Conservation (phyloP, 163 green algal genomes). For the Trebouxiophyceae sp. region DNA sequence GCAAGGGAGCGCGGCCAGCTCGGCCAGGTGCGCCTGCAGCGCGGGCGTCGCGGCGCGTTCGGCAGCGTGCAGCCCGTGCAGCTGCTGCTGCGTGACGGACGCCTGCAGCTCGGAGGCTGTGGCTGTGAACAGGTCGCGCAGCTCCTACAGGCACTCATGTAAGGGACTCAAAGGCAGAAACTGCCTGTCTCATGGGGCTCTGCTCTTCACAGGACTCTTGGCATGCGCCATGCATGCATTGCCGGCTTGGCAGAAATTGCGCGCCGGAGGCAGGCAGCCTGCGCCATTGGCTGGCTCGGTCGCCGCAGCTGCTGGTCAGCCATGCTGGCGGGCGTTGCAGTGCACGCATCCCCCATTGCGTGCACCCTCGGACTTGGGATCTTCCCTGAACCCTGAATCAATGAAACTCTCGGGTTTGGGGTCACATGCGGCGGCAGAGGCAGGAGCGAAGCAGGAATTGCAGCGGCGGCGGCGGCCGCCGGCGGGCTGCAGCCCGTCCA, state of each 20-base stretch:
- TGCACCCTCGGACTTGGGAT: too few relatives aligned
- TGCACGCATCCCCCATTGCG: too few relatives aligned
- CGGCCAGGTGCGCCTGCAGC: slow-evolving; percentile 34
- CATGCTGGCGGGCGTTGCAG: neutral
- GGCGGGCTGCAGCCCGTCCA: neutral
- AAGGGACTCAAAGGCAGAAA: too few relatives aligned
- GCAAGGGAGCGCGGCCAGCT: neutral
- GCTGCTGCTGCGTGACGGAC: slow-evolving; percentile 59
- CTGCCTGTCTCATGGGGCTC: neutral
- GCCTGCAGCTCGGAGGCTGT: slow-evolving; percentile 40
- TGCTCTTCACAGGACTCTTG: too few relatives aligned
- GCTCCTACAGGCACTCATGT: slow-evolving; percentile 41
- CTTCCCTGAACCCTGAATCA: neutral
- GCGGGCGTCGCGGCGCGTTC: slow-evolving; percentile 34
- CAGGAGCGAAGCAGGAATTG: neutral
- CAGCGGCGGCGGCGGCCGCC: neutral
- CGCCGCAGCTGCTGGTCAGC: neutral
- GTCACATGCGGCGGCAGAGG: neutral
- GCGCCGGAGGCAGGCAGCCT: neutral
- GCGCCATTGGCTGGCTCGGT: neutral
- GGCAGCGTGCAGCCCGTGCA: slow-evolving; percentile 56
- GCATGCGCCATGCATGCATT: neutral
- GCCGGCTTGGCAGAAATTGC: neutral
- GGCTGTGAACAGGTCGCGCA: slow-evolving; percentile 75
- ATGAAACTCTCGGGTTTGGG: neutral